Base-by-base conservation (phyloP, 257 asterid genomes). In the Forsythia viridissima region DNA sequence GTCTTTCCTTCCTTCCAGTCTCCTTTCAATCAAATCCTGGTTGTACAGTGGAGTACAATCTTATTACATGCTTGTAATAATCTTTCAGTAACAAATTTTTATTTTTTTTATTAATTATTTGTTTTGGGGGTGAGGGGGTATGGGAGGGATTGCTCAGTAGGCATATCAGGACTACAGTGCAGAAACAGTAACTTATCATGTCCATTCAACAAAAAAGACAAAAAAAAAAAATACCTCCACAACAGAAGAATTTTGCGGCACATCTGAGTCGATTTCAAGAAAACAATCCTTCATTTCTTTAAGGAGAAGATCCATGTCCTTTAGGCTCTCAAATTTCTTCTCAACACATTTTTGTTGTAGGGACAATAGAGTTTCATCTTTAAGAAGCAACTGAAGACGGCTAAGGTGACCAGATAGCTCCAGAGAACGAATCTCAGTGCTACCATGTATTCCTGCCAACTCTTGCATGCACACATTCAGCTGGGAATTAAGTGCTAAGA, bases 391-490 rank as follows among this genome's bases (percentile, higher is more conserved):
- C 70, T 86, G 89, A 79, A 95, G 92, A 78, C 83, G 84, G 73
- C 83, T 84, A 76, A 89, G 85, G 79, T 85, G 90, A 79, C 82
- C 86, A 73, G 89, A 90, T 76, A 91, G 81, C 87, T 88, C 97
- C 76, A 83, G 46, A 74, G 89, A 83, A 69, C 65, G 85, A 83
- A 76, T 90, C 75, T 79, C 90, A 63, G 82, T 44, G 79, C 86
- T 86, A 83, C 92, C 92, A 81, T 79, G 97, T 48, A 84, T 82
- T 59, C 90, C 93, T 73, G 89, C 89, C 84, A 93, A 84, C 86
- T 93, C 97, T 84, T 88, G 90, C 89, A 85, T 87, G 90, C 91
- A 91, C 77, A 84, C 84, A 75, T 87, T 84, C 85, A 95, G 82
- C 88, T 86, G 85, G 40, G 90, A 81, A 71, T 83, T 85, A 74